Evolutionary conservation across 176 grass and related monocot species (phyloP), one percentile per base, ranked within the genome.

Genomic region (Rhynchospora pubera): DNA sequence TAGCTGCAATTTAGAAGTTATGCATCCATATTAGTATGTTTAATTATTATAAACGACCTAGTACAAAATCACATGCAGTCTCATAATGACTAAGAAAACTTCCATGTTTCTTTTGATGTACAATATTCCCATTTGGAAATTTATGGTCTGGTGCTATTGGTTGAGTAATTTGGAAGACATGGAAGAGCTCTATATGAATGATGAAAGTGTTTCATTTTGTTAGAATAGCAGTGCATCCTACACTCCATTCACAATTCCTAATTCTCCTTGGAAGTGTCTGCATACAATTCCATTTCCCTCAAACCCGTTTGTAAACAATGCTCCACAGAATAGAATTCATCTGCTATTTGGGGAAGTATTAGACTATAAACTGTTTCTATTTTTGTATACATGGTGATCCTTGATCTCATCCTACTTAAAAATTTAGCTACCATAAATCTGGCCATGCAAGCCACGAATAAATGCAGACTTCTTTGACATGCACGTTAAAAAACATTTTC

Each of bases 1-100:
- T n/a, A 94, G 72, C 92, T 91, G 89, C 58, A 87, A 60, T 12
- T 57, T 64, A 61, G 47, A 51, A 70, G 69, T 59, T 28, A 53
- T 19, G 81, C 48, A 72, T 42, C 24, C 58, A 48, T 11, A 82
- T 48, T 66, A 86, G 28, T 72, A 83, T 12, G 21, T 79, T 14
- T 43, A 6, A 52, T 62, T 43, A 18, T 13, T 65, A 75, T 43
- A 43, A 66, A 77, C 39, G 7, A 67, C 23, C 43, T 57, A 5
- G 15, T 56, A 77, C 50, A 9, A 56, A 77, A 72, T 72, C 43
- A 72, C n/a, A 56, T 55, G 50, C 32, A 14, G 12, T 53, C 72
- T 77, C 48, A 55, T 30, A 56, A 56, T 23, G 50, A 56, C 9
- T 23, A 48, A 72, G 5, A 24, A 55, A 53, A 32, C 55, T 56